Base-by-base conservation (phyloP, 331 rosid genomes). In the Pyracantha coccinea region DNA sequence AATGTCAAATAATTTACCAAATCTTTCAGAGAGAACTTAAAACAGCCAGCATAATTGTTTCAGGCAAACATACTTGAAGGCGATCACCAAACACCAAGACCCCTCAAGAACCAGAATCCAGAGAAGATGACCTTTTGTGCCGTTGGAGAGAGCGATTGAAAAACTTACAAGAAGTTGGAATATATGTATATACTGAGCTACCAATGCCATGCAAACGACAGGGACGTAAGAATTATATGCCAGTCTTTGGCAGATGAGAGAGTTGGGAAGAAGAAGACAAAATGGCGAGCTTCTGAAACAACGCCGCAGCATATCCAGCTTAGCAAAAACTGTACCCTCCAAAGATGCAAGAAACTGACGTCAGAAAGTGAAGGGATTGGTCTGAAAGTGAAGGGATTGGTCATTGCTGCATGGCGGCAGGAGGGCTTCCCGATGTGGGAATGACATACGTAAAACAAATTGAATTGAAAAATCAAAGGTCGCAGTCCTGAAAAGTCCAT, bases 241-340 rank as follows among this genome's bases (percentile, higher is more conserved):
- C 68, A 73, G 45, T 28, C n/a, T 8, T 21, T 23, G 55, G 41
- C 28, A 20, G 68, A 62, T 16, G 68, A 28, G 44, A 17, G 68
- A 62, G 20, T 24, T 29, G 28, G 33, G 28, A 20, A 21, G 24
- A 62, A 74, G 20, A 35, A 24, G 76, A 72, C 68, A 72, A 72
- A 14, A 33, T 2, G 55, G 5, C 14, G 16, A 27, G 50, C 78
- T 44, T 74, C 31, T 28, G 78, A 45, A 74, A 27, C 62, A 74
- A 61, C 71, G 78, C 38, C 78, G 62, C 60, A 62, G 78, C 70
- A 44, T 60, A 62, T 17, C 29, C 55, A 62, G 70, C 62, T 21
- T 33, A 21, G 54, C 45, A 58, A 29, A 20, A 24, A 57, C 55
- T 72, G 55, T 62, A 57, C 24, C 35, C 17, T 57, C 55, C 67